Conservation (phyloP, 2,329 filamentous ascomycete species). For the Aspergillus brunneoviolaceus region DNA sequence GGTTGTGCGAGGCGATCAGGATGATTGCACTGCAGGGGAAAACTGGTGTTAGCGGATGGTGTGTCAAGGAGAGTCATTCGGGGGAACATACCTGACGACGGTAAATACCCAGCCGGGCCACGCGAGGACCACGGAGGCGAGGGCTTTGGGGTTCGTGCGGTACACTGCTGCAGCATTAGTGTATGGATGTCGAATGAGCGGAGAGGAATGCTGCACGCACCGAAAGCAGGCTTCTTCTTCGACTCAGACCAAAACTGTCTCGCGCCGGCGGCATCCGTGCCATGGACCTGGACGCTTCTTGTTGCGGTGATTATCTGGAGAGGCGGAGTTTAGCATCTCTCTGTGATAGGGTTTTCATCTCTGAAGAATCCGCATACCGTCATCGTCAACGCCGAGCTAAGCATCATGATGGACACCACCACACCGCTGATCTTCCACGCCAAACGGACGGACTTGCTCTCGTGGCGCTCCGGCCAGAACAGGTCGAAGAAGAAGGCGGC, state of each 20-base stretch:
- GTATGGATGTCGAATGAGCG: background rate
- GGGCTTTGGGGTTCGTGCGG: slow-evolving; percentile 49
- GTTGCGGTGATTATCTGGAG: slow-evolving; percentile 48
- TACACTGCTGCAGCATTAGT: slow-evolving; percentile 36
- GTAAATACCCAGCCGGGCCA: slow-evolving; percentile 55
- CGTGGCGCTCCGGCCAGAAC: slow-evolving; percentile 58
- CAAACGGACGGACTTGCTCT: slow-evolving; percentile 50
- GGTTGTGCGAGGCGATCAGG: slow-evolving; percentile 35
- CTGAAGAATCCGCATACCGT: slow-evolving; percentile 37
- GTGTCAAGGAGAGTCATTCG: slow-evolving; percentile 20
- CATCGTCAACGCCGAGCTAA: slow-evolving; percentile 50
- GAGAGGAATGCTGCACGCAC: slow-evolving; percentile 10
- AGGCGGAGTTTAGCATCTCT: background rate
- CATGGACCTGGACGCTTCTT: slow-evolving; percentile 47
- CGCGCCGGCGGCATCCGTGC: slow-evolving; percentile 35
- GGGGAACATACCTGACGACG: slow-evolving; percentile 35
- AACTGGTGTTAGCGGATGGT: background rate
- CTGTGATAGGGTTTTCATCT: too few species aligned
- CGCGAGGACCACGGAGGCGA: slow-evolving; percentile 54
- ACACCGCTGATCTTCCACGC: slow-evolving; percentile 57
- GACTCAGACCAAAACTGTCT: slow-evolving; percentile 28
- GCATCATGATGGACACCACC: slow-evolving; percentile 46
- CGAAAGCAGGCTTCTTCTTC: slow-evolving; percentile 35
- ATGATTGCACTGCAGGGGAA: slow-evolving; percentile 17
- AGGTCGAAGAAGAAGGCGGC: slow-evolving; percentile 63